Conservation (phyloP, 805 yeast genomes). For the Saccharomycopsis malanga region DNA sequence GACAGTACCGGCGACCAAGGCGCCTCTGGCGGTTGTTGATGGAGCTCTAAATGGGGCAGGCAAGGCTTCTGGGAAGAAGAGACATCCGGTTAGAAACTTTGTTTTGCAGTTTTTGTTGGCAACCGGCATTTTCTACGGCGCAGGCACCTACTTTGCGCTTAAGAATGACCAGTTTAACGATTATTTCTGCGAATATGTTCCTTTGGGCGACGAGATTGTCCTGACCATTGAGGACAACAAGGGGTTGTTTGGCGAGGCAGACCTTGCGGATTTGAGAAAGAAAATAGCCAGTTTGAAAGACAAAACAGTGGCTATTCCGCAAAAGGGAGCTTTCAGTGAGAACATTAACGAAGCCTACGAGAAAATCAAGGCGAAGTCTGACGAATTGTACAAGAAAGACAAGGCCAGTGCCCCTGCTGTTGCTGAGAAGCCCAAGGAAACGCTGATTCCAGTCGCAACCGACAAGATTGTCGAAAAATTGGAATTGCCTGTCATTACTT, state of each 20-base stretch:
- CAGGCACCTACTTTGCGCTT: slow-evolving; percentile 52
- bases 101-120: slow-evolving; percentile 28
- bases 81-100: slow-evolving; percentile 28
- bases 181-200: slow-evolving; percentile 54
- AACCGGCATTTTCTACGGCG: slow-evolving; percentile 41
- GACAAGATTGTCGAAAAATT: slow-evolving; percentile 1
- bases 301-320: slow-evolving; percentile 34
- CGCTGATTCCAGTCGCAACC: slow-evolving; percentile 62
- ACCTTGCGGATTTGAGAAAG: slow-evolving; percentile 32
- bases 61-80: slow-evolving; percentile 9
- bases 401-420: not conserved
- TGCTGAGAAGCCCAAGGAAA: not conserved
- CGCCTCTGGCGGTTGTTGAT: too few species aligned
- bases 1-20: too few species aligned
- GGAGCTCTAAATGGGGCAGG: too few species aligned
- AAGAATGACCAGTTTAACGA: slow-evolving; percentile 55
- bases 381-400: not conserved
- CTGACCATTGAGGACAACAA: slow-evolving; percentile 38
- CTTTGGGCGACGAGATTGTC: slow-evolving; percentile 51
- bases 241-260: slow-evolving; percentile 24
- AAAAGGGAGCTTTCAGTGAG: slow-evolving; percentile 33
- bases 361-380: slow-evolving; percentile 19
- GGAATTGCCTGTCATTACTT: slow-evolving; percentile 3
- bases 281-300: slow-evolving; percentile 33
- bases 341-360: slow-evolving; percentile 28